Percentiles rank a stretch among this genome's conserved stretches.
Evolutionary conservation across 129 eudicot species (phyloP).

Genomic region (Escallonia rubra): DNA sequence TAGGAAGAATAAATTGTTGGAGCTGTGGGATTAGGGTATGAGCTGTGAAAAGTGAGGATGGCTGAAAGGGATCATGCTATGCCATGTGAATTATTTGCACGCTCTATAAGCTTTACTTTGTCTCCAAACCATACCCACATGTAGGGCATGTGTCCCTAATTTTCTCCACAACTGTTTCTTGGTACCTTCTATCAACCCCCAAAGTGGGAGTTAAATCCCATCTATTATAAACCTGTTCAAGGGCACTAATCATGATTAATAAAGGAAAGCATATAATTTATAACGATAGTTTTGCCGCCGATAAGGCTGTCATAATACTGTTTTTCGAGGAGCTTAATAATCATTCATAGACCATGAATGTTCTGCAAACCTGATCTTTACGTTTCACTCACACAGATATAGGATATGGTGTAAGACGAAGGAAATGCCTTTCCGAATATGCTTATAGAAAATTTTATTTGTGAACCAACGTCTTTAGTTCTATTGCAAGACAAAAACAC

Average conservation of each 20-base stretch:
- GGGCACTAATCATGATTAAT: slow-evolving; percentile 12
- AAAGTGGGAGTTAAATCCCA: not conserved
- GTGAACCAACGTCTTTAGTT: no score
- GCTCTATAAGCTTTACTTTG: slow-evolving; percentile 24
- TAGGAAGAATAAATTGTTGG: not conserved
- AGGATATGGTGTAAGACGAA: no score
- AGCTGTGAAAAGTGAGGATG: slow-evolving; percentile 27
- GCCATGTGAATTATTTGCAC: slow-evolving; percentile 39
- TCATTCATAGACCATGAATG: no score
- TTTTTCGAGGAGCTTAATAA: no score
- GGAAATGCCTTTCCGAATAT: no score
- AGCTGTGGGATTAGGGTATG: slow-evolving; percentile 11
- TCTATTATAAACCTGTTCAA: not conserved
- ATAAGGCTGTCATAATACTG: no score
- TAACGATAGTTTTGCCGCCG: not conserved
- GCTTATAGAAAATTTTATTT: no score
- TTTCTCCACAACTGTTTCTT: slow-evolving; percentile 1
- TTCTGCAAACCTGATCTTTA: no score
- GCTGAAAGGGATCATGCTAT: slow-evolving; percentile 12
- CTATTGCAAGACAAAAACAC: no score
- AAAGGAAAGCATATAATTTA: not conserved
- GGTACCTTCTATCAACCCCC: slow-evolving; percentile 4
- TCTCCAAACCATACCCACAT: slow-evolving; percentile 32
- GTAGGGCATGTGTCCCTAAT: slow-evolving; percentile 23
- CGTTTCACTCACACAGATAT: no score